Evolutionary conservation across 1,284 basidiomycete genomes (phyloP).

Genomic region (Ustilago hordei): DNA sequence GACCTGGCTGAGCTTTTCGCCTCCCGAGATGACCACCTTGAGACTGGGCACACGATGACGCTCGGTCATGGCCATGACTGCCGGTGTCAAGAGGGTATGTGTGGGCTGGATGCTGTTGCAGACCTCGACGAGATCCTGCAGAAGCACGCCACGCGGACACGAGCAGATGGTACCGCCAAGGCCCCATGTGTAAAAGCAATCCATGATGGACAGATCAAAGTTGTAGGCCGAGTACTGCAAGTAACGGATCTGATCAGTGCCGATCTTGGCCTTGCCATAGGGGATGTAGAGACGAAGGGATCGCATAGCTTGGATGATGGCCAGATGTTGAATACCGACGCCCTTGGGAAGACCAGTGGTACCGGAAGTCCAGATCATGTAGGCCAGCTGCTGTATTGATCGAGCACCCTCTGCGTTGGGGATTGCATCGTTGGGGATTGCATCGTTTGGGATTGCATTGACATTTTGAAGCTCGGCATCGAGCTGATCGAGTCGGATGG

Average conservation of each 20-base stretch:
- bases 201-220: constrained; percentile 69
- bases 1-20: constrained; percentile 70
- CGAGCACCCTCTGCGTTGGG: constrained; percentile 9
- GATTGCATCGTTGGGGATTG: background rate
- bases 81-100: constrained; percentile 69
- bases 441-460: too few relatives aligned
- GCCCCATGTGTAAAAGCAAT: constrained; percentile 68
- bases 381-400: constrained; percentile 59
- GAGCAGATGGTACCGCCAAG: constrained; percentile 67
- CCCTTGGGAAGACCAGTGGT: constrained; percentile 70
- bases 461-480: constrained; percentile 35
- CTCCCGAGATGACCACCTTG: constrained; percentile 70
- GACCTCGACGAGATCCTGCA: constrained; percentile 60
- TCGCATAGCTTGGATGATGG: constrained; percentile 68
- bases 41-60: constrained; percentile 63
- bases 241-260: constrained; percentile 60
- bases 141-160: constrained; percentile 55
- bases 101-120: constrained; percentile 61
- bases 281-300: constrained; percentile 66
- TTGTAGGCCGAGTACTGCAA: constrained; percentile 70
- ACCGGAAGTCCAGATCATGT: constrained; percentile 70
- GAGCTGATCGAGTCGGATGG: constrained; percentile 55
- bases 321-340: constrained; percentile 66
- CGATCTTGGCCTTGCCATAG: constrained; percentile 49
- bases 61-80: constrained; percentile 69